Conservation (phyloP, 148 eudicot genomes). For the Mesembryanthemum crystallinum region DNA sequence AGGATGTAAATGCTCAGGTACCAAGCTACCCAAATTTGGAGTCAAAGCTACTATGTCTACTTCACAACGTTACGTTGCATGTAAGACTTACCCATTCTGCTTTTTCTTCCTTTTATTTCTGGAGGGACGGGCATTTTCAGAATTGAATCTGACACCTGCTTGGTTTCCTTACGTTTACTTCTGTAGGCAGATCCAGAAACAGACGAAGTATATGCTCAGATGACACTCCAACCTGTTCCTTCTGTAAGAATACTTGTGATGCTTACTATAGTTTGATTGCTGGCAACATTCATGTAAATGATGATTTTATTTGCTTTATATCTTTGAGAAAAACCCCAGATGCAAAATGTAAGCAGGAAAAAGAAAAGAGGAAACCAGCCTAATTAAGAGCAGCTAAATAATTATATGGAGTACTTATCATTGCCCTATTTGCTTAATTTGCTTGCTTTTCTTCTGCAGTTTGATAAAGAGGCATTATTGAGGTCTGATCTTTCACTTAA, state of each 20-base stretch:
- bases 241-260: slow-evolving; percentile 46
- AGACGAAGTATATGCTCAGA: slow-evolving; percentile 98
- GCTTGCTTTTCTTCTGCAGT: slow-evolving; percentile 46
- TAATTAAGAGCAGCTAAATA: no score
- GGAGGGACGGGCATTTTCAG: neutral
- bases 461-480: slow-evolving; percentile 84
- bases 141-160: slow-evolving; percentile 8
- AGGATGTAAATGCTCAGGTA: slow-evolving; percentile 75
- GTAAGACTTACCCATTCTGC: slow-evolving; percentile 33
- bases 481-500: slow-evolving; percentile 87
- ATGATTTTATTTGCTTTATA: neutral
- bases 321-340: no score
- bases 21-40: slow-evolving; percentile 90
- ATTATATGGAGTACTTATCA: neutral
- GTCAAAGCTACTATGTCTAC: slow-evolving; percentile 81
- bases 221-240: slow-evolving; percentile 94
- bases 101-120: neutral
- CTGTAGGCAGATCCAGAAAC: slow-evolving; percentile 97
- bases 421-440: slow-evolving; percentile 6
- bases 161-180: slow-evolving; percentile 18
- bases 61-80: slow-evolving; percentile 85
- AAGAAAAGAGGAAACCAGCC: no score
- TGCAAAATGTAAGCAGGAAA: no score
- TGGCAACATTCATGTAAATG: neutral
- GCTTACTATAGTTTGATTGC: neutral